A percentile compares a stretch with the other conserved stretches of the same genome.
These are phyloP conservation scores for Tolypocladium album DNA, from an alignment of 2,329 filamentous ascomycete genomes.

Conservation along the genomic window DNA sequence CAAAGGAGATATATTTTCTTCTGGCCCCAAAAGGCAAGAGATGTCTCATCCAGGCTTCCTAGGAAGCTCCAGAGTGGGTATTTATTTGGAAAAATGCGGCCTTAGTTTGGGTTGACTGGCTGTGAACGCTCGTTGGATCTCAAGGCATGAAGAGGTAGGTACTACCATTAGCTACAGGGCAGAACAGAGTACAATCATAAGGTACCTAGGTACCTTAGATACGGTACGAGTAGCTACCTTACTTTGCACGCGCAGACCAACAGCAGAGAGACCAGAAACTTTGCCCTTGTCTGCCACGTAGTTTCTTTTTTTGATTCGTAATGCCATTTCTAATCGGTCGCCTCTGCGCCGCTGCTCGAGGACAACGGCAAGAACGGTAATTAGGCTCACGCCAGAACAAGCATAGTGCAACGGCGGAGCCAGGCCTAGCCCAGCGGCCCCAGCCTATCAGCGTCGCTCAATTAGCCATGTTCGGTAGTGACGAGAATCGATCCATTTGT, in stretches of 20 bases:
- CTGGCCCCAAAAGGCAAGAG: slow-evolving; percentile 15
- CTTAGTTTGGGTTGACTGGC: not conserved
- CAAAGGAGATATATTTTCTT: slow-evolving; percentile 17
- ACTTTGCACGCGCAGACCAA: no score
- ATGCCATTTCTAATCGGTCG: no score
- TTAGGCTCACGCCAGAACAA: not conserved
- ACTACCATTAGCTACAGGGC: no score
- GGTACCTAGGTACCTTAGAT: no score
- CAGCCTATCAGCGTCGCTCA: slow-evolving; percentile 1
- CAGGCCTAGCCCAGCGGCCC: not conserved
- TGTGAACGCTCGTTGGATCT: not conserved
- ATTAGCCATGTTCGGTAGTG: not conserved
- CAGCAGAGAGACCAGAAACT: no score
- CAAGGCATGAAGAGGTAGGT: not conserved
- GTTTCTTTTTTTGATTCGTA: no score
- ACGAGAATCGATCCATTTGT: not conserved
- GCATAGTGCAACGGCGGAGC: not conserved
- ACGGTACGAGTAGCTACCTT: no score
- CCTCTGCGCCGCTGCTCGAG: not conserved
- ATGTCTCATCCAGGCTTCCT: slow-evolving; percentile 10
- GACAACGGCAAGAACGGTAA: not conserved
- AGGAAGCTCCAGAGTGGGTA: not conserved
- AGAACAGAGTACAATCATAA: no score
- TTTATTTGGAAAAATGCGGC: not conserved
- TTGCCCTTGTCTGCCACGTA: no score